Evolutionary conservation across 768 basidiomycete genomes (phyloP), one percentile per base, ranked within the genome.

Genomic region (Rhizopogon salebrosus): DNA sequence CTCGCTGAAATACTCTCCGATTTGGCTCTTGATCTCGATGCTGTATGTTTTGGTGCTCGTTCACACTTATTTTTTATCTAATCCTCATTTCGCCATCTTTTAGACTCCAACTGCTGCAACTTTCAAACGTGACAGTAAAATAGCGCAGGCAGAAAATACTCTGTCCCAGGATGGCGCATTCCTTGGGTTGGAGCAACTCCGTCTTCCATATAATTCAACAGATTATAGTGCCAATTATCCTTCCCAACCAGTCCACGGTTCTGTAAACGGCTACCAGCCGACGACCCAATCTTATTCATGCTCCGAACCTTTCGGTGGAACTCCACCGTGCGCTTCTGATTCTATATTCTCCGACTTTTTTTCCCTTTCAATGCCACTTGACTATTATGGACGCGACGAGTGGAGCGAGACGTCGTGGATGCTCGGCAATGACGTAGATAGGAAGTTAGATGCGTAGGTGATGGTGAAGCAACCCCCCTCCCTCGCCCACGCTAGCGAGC

Each of bases 51-150:
- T 6, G 6, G 14, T 38, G 43, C n/a, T 35, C 20, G 41, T 49
- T 20, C 40, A 48, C 31, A 7, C 45, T 9, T 22, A 29, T 20
- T 20, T 43, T 39, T 45, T 53, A n/a, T n/a, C 51, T 49, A 27
- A 62, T 26, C 6, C 23, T 34, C 24, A 9, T 27, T 29, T 29
- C 37, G 16, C 16, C 31, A 13, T 22, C 23, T 52, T 50, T 18
- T 54, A 75, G 72, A 59, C 63, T 10, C 64, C 68, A 2, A 62
- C 61, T 41, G 54, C 54, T 29, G 41, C 60, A 23, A 62, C 51
- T 41, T 62, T 71, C 34, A 48, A 50, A 18, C 36, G 48, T 26
- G 37, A 26, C 38, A 11, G 51, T 22, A 18, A 27, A 24, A 48
- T 48, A 48, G 45, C 26, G 3, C n/a, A 14, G 27, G 27, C 34